Conservation (phyloP, 331 rosid species). For the Cydonia oblonga region DNA sequence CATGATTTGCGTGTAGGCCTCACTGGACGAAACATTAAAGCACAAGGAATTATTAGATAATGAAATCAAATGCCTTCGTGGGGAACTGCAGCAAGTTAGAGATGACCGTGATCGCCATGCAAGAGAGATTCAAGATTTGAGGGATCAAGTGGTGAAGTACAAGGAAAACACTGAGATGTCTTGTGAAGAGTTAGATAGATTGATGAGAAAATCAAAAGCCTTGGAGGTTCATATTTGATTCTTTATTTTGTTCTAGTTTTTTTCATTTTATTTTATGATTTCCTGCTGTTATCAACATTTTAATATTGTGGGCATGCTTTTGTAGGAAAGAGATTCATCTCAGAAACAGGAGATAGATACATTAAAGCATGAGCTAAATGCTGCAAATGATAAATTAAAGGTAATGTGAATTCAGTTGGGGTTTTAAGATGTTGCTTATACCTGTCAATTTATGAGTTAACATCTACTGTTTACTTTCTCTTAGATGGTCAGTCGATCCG, state of each 20-base stretch:
- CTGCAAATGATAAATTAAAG: constrained; percentile 63
- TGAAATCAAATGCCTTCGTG: constrained; percentile 59
- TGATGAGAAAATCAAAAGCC: constrained; percentile 45
- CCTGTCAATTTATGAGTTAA: background rate
- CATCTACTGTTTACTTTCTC: background rate
- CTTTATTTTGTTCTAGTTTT: background rate
- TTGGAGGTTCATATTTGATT: constrained; percentile 47
- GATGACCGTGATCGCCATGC: constrained; percentile 72
- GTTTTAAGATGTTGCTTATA: background rate
- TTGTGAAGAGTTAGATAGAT: constrained; percentile 42
- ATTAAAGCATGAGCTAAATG: constrained; percentile 38
- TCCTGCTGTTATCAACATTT: background rate
- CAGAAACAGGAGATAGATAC: constrained; percentile 48
- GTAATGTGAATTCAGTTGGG: constrained; percentile 15
- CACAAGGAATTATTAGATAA: constrained; percentile 40
- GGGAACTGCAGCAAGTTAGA: constrained; percentile 63
- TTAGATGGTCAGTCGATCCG: constrained; percentile 52
- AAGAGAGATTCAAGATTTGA: constrained; percentile 39
- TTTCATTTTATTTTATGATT: background rate
- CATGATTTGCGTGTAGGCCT: constrained; percentile 30
- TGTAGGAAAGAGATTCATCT: constrained; percentile 65
- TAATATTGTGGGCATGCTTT: background rate
- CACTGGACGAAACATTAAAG: constrained; percentile 50
- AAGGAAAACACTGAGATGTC: constrained; percentile 37
- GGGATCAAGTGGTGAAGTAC: constrained; percentile 38